Base-by-base conservation (phyloP, 169 alveolate species). In the Plasmodium falciparum region DNA sequence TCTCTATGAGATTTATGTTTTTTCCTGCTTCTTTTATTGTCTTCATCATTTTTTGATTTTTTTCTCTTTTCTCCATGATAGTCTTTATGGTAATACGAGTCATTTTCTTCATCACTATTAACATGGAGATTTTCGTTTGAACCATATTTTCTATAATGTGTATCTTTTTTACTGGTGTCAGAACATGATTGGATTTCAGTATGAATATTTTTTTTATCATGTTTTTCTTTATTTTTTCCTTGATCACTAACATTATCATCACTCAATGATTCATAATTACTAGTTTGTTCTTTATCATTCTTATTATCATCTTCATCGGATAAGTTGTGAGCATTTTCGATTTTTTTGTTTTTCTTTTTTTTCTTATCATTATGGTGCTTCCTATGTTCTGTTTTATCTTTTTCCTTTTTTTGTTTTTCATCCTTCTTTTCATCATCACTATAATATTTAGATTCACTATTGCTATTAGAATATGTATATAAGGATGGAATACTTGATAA, bases 261-360 rank as follows among this genome's bases (percentile, higher is more conserved):
- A 17, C 58, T 43, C 15, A 4, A 39, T 54, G 61, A 15, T 3
- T 15, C n/a, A 24, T 39, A 7, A 39, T 39, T 39, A 39, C 47
- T 39, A 39, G 47, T 39, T 39, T 39, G 47, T 7, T 7, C 47
- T 39, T 39, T 39, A 39, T 39, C 47, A 39, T 39, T 39, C 47
- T 39, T 39, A 39, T 39, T 39, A 39, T 39, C 47, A 39, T 39
- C 47, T 39, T 39, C 47, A 39, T 39, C 47, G 5, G 47, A 39
- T 39, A 5, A 39, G 47, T 39, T 39, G 47, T 72, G 11, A 7
- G 15, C 20, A 22, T 72, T 61, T 72, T 59, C 33, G 12, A 24
- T 50, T 45, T 72, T 29, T 15, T 26, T 17, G 49, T 72, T 52
- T 72, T 72, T 49, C 15, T 47, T 13, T 52, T 47, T 72, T 72